phyloP scores from a whole-genome alignment of 495 filamentous ascomycete species.

The Penicillium cosmopolitanum region DNA sequence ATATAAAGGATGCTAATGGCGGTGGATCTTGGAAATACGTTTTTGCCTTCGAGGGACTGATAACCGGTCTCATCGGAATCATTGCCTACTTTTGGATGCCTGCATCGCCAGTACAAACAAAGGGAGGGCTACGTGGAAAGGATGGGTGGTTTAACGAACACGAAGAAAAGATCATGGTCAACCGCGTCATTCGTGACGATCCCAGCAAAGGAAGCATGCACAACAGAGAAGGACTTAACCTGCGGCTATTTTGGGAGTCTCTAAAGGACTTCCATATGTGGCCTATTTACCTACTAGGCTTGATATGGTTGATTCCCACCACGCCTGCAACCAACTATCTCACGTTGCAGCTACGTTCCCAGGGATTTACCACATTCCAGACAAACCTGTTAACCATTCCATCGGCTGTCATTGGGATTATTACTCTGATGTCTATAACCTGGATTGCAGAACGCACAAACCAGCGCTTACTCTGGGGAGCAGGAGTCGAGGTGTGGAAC shows the following conservation, averaged over 20 bases:
- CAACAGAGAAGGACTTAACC: constrained; percentile 58
- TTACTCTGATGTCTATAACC: constrained; percentile 46
- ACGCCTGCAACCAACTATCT: constrained; percentile 15
- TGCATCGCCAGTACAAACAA: constrained; percentile 66
- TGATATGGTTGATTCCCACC: constrained; percentile 33
- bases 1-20: constrained; percentile 40
- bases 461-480: constrained; percentile 54
- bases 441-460: constrained; percentile 54
- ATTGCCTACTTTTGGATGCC: constrained; percentile 65
- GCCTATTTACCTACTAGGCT: constrained; percentile 57
- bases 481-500: constrained; percentile 55
- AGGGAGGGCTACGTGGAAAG: constrained; percentile 63
- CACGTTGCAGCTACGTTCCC: constrained; percentile 10
- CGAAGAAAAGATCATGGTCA: constrained; percentile 68
- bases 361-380: constrained; percentile 20
- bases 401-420: constrained; percentile 47
- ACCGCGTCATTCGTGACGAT: constrained; percentile 73
- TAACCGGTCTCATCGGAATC: constrained; percentile 62
- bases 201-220: constrained; percentile 70
- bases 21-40: constrained; percentile 42
- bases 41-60: constrained; percentile 26
- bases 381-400: constrained; percentile 64
- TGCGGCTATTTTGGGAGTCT: constrained; percentile 49
- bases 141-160: constrained; percentile 72
- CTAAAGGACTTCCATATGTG: constrained; percentile 59